Evolutionary conservation across 148 eudicot genomes (phyloP).

Genomic region (Chenopodium berlandieri): DNA sequence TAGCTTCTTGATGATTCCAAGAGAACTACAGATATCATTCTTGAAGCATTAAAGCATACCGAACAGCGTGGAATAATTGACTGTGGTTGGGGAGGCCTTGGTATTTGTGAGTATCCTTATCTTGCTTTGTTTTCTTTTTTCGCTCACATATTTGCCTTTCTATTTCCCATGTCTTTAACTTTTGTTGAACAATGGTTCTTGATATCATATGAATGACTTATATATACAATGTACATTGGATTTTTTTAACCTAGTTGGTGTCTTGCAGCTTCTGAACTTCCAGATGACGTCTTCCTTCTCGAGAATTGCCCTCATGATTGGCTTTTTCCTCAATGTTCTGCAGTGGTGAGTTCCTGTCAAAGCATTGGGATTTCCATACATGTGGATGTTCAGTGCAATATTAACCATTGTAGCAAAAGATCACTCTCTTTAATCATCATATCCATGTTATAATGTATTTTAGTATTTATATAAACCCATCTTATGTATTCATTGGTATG

Average conservation of each 20-base stretch:
- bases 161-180: neutral
- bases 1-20: conserved; percentile 89
- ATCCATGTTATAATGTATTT: neutral
- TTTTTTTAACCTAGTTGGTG: conserved; percentile 6
- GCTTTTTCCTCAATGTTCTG: conserved; percentile 82
- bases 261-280: conserved; percentile 57
- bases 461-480: neutral
- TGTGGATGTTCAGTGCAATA: neutral
- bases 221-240: neutral
- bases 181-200: neutral
- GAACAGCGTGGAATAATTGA: conserved; percentile 93
- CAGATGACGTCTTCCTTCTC: conserved; percentile 56
- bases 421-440: too few relatives aligned
- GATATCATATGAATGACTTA: neutral
- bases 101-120: conserved; percentile 56
- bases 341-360: conserved; percentile 58
- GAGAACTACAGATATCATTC: conserved; percentile 65
- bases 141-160: neutral
- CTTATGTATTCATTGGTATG: neutral
- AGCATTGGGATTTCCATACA: neutral
- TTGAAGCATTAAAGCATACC: conserved; percentile 73
- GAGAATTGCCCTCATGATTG: conserved; percentile 92
- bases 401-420: neutral
- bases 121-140: neutral
- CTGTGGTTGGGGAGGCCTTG: conserved; percentile 98